Percentiles rank a stretch among this genome's conserved stretches.
These are phyloP conservation scores for Melampsora americana DNA, from an alignment of 1,284 basidiomycete species.

Conservation along the genomic window DNA sequence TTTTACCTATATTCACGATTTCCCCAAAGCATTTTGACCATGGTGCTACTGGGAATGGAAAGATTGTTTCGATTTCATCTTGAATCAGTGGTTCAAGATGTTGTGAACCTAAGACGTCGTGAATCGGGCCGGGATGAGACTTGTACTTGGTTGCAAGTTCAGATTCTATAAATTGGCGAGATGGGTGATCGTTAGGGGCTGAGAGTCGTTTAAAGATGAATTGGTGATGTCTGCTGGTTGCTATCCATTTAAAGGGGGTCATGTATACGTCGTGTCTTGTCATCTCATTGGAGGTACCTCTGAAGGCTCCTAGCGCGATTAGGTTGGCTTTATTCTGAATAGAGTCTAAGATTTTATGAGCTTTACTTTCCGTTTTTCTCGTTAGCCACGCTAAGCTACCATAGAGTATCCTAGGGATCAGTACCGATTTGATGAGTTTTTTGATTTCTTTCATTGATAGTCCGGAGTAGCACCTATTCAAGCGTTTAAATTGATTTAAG, in stretches of 20 bases:
- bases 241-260: not conserved
- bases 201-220: not conserved
- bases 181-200: not conserved
- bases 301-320: too few relatives aligned
- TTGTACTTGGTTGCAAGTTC: not conserved
- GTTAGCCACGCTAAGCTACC: constrained; percentile 54
- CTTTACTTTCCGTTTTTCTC: constrained; percentile 46
- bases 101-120: too few relatives aligned
- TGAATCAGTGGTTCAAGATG: too few relatives aligned
- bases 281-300: not conserved
- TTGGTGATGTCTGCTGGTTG: not conserved
- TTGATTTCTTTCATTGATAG: too few relatives aligned
- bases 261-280: not conserved
- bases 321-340: constrained; percentile 51
- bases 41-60: too few relatives aligned
- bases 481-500: constrained; percentile 52
- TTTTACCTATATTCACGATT: too few relatives aligned
- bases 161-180: not conserved
- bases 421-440: too few relatives aligned
- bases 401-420: too few relatives aligned
- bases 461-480: constrained; percentile 57
- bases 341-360: constrained; percentile 48
- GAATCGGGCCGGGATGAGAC: not conserved
- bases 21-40: too few relatives aligned
- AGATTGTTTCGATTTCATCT: too few relatives aligned